Evolutionary conservation across 2,329 filamentous ascomycete genomes (phyloP).

Genomic region (Phaeosphaeria sp.): DNA sequence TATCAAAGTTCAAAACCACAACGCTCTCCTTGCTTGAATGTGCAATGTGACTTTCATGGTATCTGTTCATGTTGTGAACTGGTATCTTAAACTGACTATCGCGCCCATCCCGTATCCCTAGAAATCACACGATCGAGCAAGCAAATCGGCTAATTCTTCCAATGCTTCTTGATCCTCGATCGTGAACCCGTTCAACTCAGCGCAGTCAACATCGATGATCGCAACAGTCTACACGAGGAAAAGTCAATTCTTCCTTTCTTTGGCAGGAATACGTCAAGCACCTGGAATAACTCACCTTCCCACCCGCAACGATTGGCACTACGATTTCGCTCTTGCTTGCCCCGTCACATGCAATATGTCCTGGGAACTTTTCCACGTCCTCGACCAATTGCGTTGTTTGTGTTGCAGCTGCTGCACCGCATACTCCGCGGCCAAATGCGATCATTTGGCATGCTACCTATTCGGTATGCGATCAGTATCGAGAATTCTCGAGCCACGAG

Average conservation of each 20-base stretch:
- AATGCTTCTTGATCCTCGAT: slow-evolving; percentile 69
- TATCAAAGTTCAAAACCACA: slow-evolving; percentile 15
- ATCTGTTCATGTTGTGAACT: background rate
- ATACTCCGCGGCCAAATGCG: slow-evolving; percentile 74
- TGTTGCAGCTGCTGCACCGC: slow-evolving; percentile 70
- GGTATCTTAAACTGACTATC: background rate
- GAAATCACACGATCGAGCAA: slow-evolving; percentile 46
- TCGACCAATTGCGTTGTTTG: slow-evolving; percentile 67
- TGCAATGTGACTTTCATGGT: background rate
- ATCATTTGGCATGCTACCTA: slow-evolving; percentile 82
- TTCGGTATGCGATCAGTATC: background rate
- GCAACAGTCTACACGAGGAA: slow-evolving; percentile 58
- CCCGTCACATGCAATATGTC: slow-evolving; percentile 82
- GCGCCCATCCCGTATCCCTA: background rate
- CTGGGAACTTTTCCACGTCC: slow-evolving; percentile 77
- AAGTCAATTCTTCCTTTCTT: background rate
- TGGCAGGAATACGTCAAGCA: background rate
- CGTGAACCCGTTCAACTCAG: slow-evolving; percentile 70
- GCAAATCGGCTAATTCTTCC: slow-evolving; percentile 62
- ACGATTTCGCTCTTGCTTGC: slow-evolving; percentile 82
- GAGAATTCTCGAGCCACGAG: background rate
- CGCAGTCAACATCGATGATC: slow-evolving; percentile 83
- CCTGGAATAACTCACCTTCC: slow-evolving; percentile 48
- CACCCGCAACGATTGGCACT: slow-evolving; percentile 69
- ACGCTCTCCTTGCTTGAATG: too few relatives aligned